Evolutionary conservation across 2,329 filamentous ascomycete species (phyloP), one percentile per base, ranked within the genome.

Genomic region (Paraphaeosphaeria sporulosa): DNA sequence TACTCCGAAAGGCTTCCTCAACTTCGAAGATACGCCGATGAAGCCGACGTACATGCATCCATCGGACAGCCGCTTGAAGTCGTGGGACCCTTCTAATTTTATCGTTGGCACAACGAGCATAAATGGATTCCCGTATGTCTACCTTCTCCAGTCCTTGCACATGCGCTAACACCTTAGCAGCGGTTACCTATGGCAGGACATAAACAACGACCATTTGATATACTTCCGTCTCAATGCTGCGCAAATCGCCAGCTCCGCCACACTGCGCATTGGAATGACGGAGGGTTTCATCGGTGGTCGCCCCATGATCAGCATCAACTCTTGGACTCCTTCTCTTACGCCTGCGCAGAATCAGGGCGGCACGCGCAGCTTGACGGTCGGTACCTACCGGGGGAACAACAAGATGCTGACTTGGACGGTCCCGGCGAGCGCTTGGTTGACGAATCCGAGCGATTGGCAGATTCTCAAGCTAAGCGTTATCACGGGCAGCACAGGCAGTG

Each of bases 1-100:
- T 42, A 83, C 86, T 71, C 64, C 67, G 4, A 68, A 65, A 10
- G 87, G 86, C 19, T 88, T 90, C 79, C 83, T 83, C 66, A 90
- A 90, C 56, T 70, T 78, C 13, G 76, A 68, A 47, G 75, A 77
- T 42, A 74, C 72, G 9, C 73, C 77, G 4, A 78, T 78, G 71
- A 78, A 79, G 64, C 78, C 75, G 7, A 80, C 78, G 0, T 80
- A 79, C 57, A 80, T 80, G 78, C 78, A 80, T 55, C 78, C 78
- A 1, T 79, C 67, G 2, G 68, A 71, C 51, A 76, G 76, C 0
- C 67, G 66, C 12, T 73, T 72, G 23, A 62, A 72, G 6, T 43
- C 40, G n/a, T 76, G 69, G 57, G 62, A 67, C 23, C 36, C 64
- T 2, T 49, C 59, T 32, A 70, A 69, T 44, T 69, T 60, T 25